phyloP scores from a whole-genome alignment of 2,329 filamentous ascomycete species.

The Ophiostoma tasmaniense region DNA sequence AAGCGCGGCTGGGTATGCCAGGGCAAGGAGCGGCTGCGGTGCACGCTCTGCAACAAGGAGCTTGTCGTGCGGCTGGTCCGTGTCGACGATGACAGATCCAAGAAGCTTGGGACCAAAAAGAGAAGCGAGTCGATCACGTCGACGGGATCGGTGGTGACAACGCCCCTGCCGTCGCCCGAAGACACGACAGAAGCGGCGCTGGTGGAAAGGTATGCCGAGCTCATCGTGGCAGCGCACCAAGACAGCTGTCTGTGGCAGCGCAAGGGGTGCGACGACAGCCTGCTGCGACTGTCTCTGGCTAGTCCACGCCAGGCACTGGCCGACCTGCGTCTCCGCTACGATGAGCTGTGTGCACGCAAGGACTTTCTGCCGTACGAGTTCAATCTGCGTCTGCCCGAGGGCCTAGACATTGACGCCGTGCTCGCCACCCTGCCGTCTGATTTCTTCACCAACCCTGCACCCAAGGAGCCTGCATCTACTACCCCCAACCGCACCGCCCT shows the following conservation, averaged over 20 bases:
- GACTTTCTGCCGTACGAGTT: constrained; percentile 53
- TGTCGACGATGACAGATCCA: constrained; percentile 37
- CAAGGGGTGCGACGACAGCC: constrained; percentile 69
- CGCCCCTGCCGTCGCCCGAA: constrained; percentile 31
- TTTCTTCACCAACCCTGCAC: constrained; percentile 43
- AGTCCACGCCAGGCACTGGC: constrained; percentile 52
- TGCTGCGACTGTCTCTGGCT: constrained; percentile 54
- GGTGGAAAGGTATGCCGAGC: constrained; percentile 63
- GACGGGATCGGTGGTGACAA: constrained; percentile 33
- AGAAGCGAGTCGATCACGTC: not conserved
- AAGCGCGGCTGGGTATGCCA: constrained; percentile 86
- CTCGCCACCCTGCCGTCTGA: constrained; percentile 42
- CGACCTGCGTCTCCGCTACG: constrained; percentile 54
- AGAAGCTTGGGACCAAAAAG: not conserved
- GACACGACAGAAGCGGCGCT: constrained; percentile 55
- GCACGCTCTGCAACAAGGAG: constrained; percentile 75
- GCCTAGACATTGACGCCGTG: constrained; percentile 42
- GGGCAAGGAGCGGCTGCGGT: constrained; percentile 74
- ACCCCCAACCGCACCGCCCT: constrained; percentile 54
- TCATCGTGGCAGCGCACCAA: constrained; percentile 67
- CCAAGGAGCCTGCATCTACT: constrained; percentile 11
- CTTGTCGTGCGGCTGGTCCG: constrained; percentile 70
- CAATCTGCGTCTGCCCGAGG: constrained; percentile 49
- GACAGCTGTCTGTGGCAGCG: constrained; percentile 80
- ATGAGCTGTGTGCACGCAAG: constrained; percentile 47